A percentile compares a stretch with the other conserved stretches of the same genome.
Conservation (phyloP, 1,139 yeast species). For the Sugiyamaella neomexicana region DNA sequence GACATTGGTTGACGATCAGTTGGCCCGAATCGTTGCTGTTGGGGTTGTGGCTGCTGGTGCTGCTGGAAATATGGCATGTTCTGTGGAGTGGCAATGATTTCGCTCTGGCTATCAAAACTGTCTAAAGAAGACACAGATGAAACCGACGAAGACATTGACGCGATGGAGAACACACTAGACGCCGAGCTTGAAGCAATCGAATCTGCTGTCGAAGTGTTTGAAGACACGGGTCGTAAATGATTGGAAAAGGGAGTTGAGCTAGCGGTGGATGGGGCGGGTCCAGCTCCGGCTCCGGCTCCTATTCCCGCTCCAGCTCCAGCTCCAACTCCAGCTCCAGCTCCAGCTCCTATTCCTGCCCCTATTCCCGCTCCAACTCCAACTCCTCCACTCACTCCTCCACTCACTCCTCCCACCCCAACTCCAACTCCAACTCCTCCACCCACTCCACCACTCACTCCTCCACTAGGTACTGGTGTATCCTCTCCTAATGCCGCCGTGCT, state of each 20-base stretch:
- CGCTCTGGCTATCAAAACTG: conserved; percentile 12
- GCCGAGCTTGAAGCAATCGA: conserved; percentile 22
- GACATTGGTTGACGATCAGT: conserved; percentile 18
- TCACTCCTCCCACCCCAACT: background rate
- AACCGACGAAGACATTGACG: conserved; percentile 24
- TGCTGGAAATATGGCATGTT: conserved; percentile 9
- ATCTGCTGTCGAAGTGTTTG: conserved; percentile 17
- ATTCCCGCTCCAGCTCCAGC: too few relatives aligned
- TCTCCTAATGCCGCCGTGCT: conserved; percentile 13
- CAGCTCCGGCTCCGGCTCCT: background rate
- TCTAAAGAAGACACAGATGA: conserved; percentile 20
- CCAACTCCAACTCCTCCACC: background rate
- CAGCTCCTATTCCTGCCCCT: too few relatives aligned
- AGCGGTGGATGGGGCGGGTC: too few relatives aligned
- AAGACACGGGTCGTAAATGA: conserved; percentile 18
- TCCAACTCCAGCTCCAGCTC: too few relatives aligned
- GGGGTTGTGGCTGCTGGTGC: conserved; percentile 14
- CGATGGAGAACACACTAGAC: conserved; percentile 21
- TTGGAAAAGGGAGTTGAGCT: conserved; percentile 15
- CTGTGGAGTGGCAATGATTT: background rate
- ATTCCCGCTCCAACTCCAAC: too few relatives aligned
- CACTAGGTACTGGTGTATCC: conserved; percentile 17
- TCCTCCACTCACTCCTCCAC: background rate
- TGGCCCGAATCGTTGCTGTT: background rate
- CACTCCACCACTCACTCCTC: too few relatives aligned